phyloP scores from a whole-genome alignment of 495 filamentous ascomycete species.

The Talaromyces wortmannii region DNA sequence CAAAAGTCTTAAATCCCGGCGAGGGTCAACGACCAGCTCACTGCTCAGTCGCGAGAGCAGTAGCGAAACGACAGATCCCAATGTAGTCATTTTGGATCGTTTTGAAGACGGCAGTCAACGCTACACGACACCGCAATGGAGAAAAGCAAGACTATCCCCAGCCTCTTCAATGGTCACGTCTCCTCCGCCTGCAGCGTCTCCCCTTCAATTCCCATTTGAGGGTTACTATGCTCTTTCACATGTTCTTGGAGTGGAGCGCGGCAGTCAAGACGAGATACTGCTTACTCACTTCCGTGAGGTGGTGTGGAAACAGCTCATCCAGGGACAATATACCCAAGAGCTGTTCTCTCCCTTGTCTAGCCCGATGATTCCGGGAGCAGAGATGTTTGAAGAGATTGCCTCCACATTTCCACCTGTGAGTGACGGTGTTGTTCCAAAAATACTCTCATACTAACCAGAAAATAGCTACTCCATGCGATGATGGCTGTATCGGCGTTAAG shows the following conservation, averaged over 20 bases:
- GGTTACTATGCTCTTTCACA: background rate
- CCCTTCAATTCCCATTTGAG: conserved; percentile 13
- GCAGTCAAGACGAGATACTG: conserved; percentile 25
- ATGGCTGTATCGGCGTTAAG: conserved; percentile 53
- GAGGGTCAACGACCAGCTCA: conserved; percentile 13
- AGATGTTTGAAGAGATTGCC: conserved; percentile 43
- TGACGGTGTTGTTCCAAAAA: background rate
- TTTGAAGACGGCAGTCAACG: conserved; percentile 41
- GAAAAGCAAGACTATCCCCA: conserved; percentile 25
- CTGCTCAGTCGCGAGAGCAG: conserved; percentile 12
- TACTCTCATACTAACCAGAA: conserved; percentile 6
- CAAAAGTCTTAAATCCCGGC: conserved; percentile 1
- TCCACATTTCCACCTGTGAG: conserved; percentile 45
- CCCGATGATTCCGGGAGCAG: conserved; percentile 17
- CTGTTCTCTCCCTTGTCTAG: conserved; percentile 2
- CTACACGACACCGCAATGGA: conserved; percentile 14
- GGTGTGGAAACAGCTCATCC: conserved; percentile 33
- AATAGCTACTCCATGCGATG: conserved; percentile 53
- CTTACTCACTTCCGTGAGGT: conserved; percentile 37
- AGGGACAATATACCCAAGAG: conserved; percentile 4
- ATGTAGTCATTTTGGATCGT: conserved; percentile 37
- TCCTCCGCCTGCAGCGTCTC: conserved; percentile 14
- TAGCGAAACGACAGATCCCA: conserved; percentile 24
- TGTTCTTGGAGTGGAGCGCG: conserved; percentile 11
- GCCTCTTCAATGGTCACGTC: conserved; percentile 13